Conservation (phyloP, 2,329 filamentous ascomycete genomes). For the Ascochyta clinopodiicola region DNA sequence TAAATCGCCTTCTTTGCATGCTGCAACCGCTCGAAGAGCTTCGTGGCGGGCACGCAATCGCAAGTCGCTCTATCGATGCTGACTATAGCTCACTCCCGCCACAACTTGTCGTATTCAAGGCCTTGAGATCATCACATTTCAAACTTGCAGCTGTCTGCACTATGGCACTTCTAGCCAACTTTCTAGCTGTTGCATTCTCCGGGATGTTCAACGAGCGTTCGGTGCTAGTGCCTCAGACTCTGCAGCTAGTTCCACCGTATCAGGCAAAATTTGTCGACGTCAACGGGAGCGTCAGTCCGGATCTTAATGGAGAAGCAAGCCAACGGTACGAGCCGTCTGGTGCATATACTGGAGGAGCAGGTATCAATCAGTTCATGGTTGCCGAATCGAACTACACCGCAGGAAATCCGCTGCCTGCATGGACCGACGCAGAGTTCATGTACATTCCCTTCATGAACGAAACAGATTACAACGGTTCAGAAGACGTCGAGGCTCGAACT, state of each 20-base stretch:
- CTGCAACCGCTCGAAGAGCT: not conserved
- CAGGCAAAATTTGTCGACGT: not conserved
- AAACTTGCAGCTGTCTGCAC: not conserved
- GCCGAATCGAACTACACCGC: not conserved
- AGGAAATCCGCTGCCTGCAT: not conserved
- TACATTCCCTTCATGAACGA: not conserved
- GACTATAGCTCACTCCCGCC: not conserved
- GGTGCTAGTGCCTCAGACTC: not conserved
- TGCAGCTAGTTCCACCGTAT: not conserved
- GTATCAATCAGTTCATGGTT: not conserved
- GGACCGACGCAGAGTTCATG: not conserved
- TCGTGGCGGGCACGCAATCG: not conserved
- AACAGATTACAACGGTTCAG: not conserved
- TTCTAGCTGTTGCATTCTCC: not conserved
- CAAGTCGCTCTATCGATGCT: not conserved
- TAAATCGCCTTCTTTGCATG: not conserved
- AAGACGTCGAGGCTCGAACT: not conserved
- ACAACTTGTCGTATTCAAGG: not conserved
- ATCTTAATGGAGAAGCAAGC: too few relatives aligned
- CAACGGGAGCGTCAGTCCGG: not conserved
- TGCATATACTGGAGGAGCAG: not conserved
- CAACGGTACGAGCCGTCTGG: too few relatives aligned
- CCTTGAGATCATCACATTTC: not conserved
- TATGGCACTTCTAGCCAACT: not conserved
- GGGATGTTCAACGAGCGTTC: not conserved